Evolutionary conservation across 176 grass and related monocot genomes (phyloP).

Genomic region (Oryza coarctata): DNA sequence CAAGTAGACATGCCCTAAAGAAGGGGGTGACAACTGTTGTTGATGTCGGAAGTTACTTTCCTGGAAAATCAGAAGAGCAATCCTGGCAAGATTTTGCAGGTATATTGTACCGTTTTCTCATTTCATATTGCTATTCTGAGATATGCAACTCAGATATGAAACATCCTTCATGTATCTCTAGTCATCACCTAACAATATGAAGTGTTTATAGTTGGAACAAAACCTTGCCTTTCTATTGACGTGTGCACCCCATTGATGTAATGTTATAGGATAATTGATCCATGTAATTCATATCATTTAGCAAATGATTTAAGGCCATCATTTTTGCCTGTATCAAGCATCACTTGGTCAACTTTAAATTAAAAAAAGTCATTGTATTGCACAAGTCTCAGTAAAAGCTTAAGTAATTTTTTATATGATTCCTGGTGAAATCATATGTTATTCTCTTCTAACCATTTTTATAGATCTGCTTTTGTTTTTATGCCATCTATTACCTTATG

Average conservation of each 20-base stretch:
- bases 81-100: constrained; percentile 82
- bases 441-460: not conserved
- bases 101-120: constrained; percentile 32
- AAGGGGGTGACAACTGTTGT: constrained; percentile 82
- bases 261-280: too few species aligned
- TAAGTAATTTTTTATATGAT: not conserved
- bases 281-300: too few species aligned
- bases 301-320: too few species aligned
- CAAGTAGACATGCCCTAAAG: constrained; percentile 65
- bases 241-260: too few species aligned
- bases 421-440: not conserved
- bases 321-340: too few species aligned
- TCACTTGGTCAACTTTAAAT: too few species aligned
- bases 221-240: too few species aligned
- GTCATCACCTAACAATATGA: not conserved
- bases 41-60: constrained; percentile 80
- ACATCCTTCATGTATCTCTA: not conserved
- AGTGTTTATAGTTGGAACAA: not conserved
- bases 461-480: not conserved
- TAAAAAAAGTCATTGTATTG: too few species aligned
- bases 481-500: not conserved
- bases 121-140: not conserved
- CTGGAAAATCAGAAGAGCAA: constrained; percentile 45
- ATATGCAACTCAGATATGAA: not conserved
- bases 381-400: not conserved